Evolutionary conservation across 371 early-diverging fungal species (phyloP).

Genomic region (Vairimorpha necatrix): DNA sequence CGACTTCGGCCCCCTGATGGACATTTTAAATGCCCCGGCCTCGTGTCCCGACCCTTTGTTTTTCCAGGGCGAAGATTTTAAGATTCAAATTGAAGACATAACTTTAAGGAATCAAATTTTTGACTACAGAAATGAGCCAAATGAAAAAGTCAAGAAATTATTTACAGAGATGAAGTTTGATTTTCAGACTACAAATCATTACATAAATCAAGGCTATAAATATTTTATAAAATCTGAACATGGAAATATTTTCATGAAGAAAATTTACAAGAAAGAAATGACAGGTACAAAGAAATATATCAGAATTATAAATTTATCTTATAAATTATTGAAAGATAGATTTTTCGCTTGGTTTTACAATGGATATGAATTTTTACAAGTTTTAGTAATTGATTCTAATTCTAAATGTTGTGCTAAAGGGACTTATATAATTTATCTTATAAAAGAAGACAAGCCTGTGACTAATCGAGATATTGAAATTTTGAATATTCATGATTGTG

Average conservation of each 20-base stretch:
- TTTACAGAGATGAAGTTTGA: not conserved
- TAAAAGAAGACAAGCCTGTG: not conserved
- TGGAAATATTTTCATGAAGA: constrained; percentile 20
- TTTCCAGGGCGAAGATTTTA: not conserved
- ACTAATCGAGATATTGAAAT: not conserved
- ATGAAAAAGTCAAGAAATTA: not conserved
- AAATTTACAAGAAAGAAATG: not conserved
- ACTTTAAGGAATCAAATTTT: not conserved
- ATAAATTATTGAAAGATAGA: not conserved
- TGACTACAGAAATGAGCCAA: not conserved
- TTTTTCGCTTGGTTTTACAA: constrained; percentile 16
- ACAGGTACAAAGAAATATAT: not conserved
- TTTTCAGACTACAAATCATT: not conserved
- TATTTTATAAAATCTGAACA: constrained; percentile 7
- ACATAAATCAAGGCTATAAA: not conserved
- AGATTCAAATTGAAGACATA: not conserved
- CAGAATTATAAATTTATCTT: constrained; percentile 14
- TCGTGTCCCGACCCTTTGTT: not conserved
- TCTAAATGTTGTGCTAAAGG: constrained; percentile 29
- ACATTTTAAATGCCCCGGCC: not conserved
- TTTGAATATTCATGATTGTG: constrained; percentile 7
- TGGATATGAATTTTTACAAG: not conserved
- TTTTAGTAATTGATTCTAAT: constrained; percentile 25
- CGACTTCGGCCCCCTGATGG: not conserved
- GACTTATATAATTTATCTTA: constrained; percentile 20